These are phyloP conservation scores for Meredithiella fracta DNA, from an alignment of 2,329 filamentous ascomycete species.

Conservation along the genomic window DNA sequence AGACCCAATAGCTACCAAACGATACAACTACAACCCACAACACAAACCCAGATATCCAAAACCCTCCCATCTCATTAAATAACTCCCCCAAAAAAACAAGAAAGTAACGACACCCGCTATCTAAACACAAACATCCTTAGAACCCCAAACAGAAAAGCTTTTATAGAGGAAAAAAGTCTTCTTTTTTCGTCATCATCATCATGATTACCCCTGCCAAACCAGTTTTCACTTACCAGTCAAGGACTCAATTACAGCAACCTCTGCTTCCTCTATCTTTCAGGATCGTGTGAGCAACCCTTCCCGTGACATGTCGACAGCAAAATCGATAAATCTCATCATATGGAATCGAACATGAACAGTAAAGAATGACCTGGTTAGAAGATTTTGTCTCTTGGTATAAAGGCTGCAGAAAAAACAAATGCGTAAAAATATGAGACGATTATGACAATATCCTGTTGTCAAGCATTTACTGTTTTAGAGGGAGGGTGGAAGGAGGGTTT, in stretches of 20 bases:
- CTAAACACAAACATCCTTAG: not conserved
- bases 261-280: not conserved
- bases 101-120: not conserved
- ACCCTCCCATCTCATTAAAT: conserved; percentile 8
- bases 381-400: not conserved
- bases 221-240: not conserved
- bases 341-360: too few relatives aligned
- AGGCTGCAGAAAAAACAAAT: not conserved
- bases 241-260: not conserved
- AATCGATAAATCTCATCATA: too few relatives aligned
- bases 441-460: not conserved
- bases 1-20: not conserved
- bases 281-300: too few relatives aligned
- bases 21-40: not conserved
- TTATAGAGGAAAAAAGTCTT: not conserved
- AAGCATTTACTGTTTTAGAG: conserved; percentile 2
- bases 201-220: not conserved
- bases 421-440: not conserved
- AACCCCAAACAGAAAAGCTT: not conserved
- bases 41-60: not conserved
- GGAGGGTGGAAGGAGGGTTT: not conserved
- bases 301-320: too few relatives aligned
- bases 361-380: too few relatives aligned
- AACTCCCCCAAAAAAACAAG: not conserved
- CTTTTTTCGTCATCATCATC: not conserved